Evolutionary conservation across 1,139 yeast genomes (phyloP).

Genomic region (Debaryomyces nepalensis): DNA sequence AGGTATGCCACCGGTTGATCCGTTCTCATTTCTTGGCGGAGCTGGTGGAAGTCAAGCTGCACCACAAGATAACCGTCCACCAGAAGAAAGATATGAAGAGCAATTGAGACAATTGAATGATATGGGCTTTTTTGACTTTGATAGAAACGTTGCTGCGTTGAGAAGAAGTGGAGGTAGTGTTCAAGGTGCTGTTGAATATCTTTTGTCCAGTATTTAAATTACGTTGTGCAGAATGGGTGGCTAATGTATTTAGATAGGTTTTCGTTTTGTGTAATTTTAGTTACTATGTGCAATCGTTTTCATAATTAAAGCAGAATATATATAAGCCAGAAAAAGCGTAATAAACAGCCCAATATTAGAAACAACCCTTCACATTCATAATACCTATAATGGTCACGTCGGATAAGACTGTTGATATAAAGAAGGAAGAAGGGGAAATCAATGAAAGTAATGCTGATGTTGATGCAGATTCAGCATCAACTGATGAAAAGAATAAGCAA

Average conservation of each 20-base stretch:
- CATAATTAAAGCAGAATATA: slow-evolving; percentile 3
- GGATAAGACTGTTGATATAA: not conserved
- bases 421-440: slow-evolving; percentile 1
- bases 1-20: slow-evolving; percentile 42
- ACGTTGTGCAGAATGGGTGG: not conserved
- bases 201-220: slow-evolving; percentile 46
- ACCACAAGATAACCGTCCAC: slow-evolving; percentile 82
- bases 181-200: slow-evolving; percentile 92
- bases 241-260: not conserved
- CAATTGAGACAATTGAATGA: slow-evolving; percentile 93
- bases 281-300: slow-evolving; percentile 8
- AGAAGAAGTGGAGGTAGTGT: slow-evolving; percentile 97
- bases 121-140: slow-evolving; percentile 95
- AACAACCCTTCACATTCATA: not conserved
- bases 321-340: no score
- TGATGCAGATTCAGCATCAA: not conserved
- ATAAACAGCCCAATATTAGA: no score
- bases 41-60: slow-evolving; percentile 36
- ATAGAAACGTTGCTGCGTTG: slow-evolving; percentile 85
- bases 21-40: slow-evolving; percentile 53
- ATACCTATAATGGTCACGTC: not conserved
- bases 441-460: no score
- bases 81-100: slow-evolving; percentile 90
- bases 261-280: slow-evolving; percentile 11
- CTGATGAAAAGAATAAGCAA: slow-evolving; percentile 1